Conservation (phyloP, 2,329 filamentous ascomycete genomes). For the Monilinia aucupariae region DNA sequence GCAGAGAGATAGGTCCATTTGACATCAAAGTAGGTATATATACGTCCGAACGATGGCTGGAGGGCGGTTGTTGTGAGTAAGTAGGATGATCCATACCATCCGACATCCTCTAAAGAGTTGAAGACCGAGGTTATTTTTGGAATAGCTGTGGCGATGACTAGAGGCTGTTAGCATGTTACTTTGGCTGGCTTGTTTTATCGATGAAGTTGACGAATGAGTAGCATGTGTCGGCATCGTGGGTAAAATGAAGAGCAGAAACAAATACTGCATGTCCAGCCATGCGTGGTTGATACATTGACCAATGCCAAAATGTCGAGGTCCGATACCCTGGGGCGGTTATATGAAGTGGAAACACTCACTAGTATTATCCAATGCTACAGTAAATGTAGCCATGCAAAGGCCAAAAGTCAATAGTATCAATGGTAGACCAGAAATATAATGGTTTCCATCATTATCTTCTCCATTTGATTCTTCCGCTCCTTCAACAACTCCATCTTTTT, state of each 20-base stretch:
- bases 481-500: neutral
- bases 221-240: too few relatives aligned
- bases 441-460: conserved; percentile 24
- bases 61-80: conserved; percentile 38
- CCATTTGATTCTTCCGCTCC: conserved; percentile 13
- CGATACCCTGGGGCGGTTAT: neutral
- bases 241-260: neutral
- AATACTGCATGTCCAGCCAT: neutral
- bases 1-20: conserved; percentile 34
- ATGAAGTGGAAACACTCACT: conserved; percentile 26
- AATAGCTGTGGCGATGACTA: conserved; percentile 37
- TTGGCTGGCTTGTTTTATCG: neutral
- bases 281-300: neutral
- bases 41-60: conserved; percentile 34
- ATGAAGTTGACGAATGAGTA: neutral
- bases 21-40: conserved; percentile 37
- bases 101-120: conserved; percentile 38
- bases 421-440: conserved; percentile 30
- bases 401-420: conserved; percentile 42
- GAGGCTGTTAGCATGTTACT: neutral
- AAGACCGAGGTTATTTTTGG: conserved; percentile 40
- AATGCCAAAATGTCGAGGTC: neutral
- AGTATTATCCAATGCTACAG: conserved; percentile 34
- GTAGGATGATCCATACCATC: conserved; percentile 39
- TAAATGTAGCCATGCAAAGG: conserved; percentile 41